Evolutionary conservation across 495 filamentous ascomycete species (phyloP), one percentile per base, ranked within the genome.

Genomic region (Penicillium odoratum): DNA sequence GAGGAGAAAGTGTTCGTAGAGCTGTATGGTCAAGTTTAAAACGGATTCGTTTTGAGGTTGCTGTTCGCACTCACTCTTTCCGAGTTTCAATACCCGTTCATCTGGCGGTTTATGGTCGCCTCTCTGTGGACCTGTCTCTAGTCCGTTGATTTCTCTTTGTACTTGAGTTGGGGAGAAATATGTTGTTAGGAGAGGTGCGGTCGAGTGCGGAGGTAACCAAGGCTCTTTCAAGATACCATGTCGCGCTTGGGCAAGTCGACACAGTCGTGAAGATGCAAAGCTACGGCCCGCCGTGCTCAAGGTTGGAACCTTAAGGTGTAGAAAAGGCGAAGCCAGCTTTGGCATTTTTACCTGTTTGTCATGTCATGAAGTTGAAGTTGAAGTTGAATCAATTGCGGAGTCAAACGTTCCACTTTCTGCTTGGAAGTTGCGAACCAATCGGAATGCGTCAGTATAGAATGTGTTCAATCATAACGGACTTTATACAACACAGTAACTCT

Each of bases 1-100:
- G 88, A 29, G 88, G 84, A 74, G 95, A 94, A 33, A 98, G 87
- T 53, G 83, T 89, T 31, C 91, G 84, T 30, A 98, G 81, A 56
- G 94, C 92, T 96, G 57, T 25, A 50, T 38, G 18, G 49, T 43
- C 54, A 40, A 28, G 44, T 54, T 31, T 44, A 38, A 34, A 16
- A 53, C 15, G 7, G 31, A 6, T 9, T 15, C 7, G 11, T 13
- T 0, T 7, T n/a, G 18, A 34, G 31, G 7, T 28, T 52, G 21
- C 4, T 38, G 15, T 5, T 40, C 18, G 26, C 10, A 10, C 84
- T 62, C 76, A 92, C 92, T 97, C 66, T 89, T 93, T 53, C 94
- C 93, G 3, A 98, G 85, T 70, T 94, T 93, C 48, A 96, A 66
- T 43, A 88, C 93, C 36, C 93, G 85, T 67, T 94, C 86, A 73